A percentile compares a stretch with the other conserved stretches of the same genome.
Evolutionary conservation across 495 filamentous ascomycete species (phyloP).

Genomic region (Podospora comata): DNA sequence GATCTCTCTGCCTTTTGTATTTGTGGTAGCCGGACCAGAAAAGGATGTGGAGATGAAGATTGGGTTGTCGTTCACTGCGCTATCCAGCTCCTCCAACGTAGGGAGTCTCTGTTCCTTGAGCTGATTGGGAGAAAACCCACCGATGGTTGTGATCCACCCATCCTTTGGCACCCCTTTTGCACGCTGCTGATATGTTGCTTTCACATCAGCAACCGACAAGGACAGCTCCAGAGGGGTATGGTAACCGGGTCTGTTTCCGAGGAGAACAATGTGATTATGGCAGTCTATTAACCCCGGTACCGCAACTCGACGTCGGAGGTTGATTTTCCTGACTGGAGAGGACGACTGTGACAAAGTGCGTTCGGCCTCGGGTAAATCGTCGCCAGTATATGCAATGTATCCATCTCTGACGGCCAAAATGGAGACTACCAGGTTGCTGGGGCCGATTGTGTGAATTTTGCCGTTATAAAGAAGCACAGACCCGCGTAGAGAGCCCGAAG

Average conservation of each 20-base stretch:
- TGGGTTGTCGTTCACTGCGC: not conserved
- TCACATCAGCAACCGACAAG: not conserved
- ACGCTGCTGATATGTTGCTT: not conserved
- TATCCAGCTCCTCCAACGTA: not conserved
- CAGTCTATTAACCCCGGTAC: slow-evolving; percentile 1
- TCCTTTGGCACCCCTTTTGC: not conserved
- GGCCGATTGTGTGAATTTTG: not conserved
- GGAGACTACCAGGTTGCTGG: not conserved
- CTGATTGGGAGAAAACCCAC: not conserved
- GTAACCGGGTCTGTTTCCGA: not conserved
- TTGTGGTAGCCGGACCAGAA: not conserved
- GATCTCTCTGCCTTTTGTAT: not conserved
- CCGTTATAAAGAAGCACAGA: not conserved
- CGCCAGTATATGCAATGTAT: not conserved
- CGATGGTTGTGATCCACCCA: slow-evolving; percentile 1
- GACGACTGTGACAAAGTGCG: not conserved
- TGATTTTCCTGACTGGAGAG: not conserved
- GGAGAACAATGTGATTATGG: not conserved
- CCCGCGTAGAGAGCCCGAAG: not conserved
- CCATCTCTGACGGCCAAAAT: not conserved
- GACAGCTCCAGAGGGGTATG: not conserved
- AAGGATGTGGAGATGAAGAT: not conserved
- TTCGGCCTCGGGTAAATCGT: not conserved
- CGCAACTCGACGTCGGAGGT: not conserved
- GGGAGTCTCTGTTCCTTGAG: not conserved